Conservation (phyloP, 345 rosid species). For the Mercurialis annua region DNA sequence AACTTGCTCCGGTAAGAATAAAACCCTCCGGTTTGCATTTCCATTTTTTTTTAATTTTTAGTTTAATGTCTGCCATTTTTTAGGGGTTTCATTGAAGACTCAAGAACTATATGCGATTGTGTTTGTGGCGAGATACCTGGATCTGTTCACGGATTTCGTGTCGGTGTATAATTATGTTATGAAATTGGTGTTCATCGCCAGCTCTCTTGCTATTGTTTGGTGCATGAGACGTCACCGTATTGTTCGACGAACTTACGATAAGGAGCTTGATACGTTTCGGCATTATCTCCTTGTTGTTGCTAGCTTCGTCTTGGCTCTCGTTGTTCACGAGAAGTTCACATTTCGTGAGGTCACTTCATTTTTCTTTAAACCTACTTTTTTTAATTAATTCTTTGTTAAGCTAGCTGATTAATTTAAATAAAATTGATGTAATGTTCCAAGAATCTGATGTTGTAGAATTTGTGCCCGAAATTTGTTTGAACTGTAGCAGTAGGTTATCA, state of each 20-base stretch:
- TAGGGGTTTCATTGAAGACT: conserved; percentile 87
- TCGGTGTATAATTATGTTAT: conserved; percentile 81
- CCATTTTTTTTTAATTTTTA: not conserved
- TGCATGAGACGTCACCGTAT: conserved; percentile 72
- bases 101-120: conserved; percentile 91
- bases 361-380: not conserved
- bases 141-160: conserved; percentile 69
- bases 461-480: not conserved
- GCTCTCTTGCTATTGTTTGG: conserved; percentile 89
- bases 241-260: conserved; percentile 71
- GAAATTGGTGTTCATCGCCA: conserved; percentile 82
- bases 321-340: conserved; percentile 73
- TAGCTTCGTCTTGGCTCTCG: conserved; percentile 54
- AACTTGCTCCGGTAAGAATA: conserved; percentile 68
- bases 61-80: no score
- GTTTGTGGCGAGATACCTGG: conserved; percentile 81
- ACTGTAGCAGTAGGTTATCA: not conserved
- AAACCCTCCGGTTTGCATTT: not conserved
- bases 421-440: not conserved
- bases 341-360: conserved; percentile 55
- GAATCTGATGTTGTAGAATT: no score
- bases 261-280: conserved; percentile 84
- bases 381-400: not conserved
- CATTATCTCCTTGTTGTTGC: conserved; percentile 57
- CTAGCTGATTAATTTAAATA: not conserved